Percentiles rank a stretch among this genome's conserved stretches.
These are phyloP conservation scores for Calonectria leucothoes DNA, from an alignment of 2,329 filamentous ascomycete species.

Conservation along the genomic window DNA sequence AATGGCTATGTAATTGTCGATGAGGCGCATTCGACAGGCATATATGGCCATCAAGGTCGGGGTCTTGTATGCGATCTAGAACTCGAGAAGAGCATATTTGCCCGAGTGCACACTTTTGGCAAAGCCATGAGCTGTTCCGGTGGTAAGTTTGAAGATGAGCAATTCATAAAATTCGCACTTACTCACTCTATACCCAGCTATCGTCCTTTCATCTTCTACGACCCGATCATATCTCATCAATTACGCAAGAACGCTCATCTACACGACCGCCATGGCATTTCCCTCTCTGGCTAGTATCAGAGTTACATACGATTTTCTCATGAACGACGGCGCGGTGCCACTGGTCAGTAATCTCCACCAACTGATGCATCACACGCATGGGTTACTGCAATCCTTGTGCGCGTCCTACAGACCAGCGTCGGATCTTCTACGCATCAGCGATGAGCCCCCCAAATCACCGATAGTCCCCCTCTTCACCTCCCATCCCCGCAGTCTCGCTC, in stretches of 20 bases:
- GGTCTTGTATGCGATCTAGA: constrained; percentile 69
- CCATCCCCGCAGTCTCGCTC: constrained; percentile 68
- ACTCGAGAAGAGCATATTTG: constrained; percentile 66
- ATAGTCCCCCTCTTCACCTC: constrained; percentile 73
- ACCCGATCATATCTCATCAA: constrained; percentile 77
- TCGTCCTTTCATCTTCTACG: constrained; percentile 70
- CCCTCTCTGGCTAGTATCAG: constrained; percentile 70
- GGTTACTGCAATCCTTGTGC: constrained; percentile 55
- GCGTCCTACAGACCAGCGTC: constrained; percentile 20
- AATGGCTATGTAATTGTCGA: constrained; percentile 76
- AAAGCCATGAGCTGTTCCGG: constrained; percentile 77
- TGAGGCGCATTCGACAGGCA: constrained; percentile 75
- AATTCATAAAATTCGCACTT: not conserved
- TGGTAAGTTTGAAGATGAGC: constrained; percentile 62
- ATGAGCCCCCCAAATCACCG: constrained; percentile 62
- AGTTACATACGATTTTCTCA: constrained; percentile 68
- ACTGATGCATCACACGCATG: constrained; percentile 54
- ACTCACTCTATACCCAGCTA: constrained; percentile 44
- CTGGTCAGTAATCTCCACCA: constrained; percentile 46
- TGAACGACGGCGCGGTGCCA: constrained; percentile 57
- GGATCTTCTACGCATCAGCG: constrained; percentile 50
- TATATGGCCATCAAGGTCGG: constrained; percentile 66
- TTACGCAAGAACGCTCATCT: constrained; percentile 80
- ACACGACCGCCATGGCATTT: constrained; percentile 76
- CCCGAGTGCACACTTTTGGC: constrained; percentile 73